These are phyloP conservation scores for Terana coerulea DNA, from an alignment of 768 basidiomycete genomes.

Conservation along the genomic window DNA sequence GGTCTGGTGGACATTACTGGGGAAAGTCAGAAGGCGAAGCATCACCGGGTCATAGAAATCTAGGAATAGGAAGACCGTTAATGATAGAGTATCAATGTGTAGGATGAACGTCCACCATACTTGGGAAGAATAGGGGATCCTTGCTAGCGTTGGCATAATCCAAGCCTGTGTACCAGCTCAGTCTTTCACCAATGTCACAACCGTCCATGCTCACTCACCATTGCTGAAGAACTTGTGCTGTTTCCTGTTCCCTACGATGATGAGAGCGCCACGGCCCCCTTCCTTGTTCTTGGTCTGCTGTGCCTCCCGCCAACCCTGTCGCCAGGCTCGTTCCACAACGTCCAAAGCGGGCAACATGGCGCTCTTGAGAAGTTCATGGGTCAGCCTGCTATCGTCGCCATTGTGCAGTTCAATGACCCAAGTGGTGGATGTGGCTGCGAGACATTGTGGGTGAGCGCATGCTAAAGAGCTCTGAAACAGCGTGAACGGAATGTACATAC, in stretches of 20 bases:
- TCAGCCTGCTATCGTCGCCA: conserved; percentile 70
- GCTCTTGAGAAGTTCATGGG: conserved; percentile 49
- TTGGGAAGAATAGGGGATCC: conserved; percentile 62
- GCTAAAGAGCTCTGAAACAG: background rate
- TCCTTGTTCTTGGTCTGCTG: conserved; percentile 41
- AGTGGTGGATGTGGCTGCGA: conserved; percentile 51
- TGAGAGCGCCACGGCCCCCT: conserved; percentile 64
- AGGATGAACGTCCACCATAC: conserved; percentile 34
- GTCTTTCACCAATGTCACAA: background rate
- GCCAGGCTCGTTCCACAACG: conserved; percentile 71
- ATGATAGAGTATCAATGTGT: background rate
- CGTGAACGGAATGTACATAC: conserved; percentile 32
- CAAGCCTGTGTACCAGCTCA: conserved; percentile 44
- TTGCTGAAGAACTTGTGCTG: conserved; percentile 93
- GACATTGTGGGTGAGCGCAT: too few species aligned
- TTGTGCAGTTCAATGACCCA: conserved; percentile 85
- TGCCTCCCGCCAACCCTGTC: conserved; percentile 43
- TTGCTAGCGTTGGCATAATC: conserved; percentile 50
- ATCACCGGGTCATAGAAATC: conserved; percentile 75
- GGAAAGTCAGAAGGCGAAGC: conserved; percentile 66
- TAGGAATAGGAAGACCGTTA: conserved; percentile 25
- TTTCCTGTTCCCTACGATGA: conserved; percentile 68
- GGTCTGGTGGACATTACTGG: conserved; percentile 45
- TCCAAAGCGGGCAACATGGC: conserved; percentile 71
- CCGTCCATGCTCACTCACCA: conserved; percentile 38